Conservation (phyloP, 495 filamentous ascomycete genomes). For the Aspergillus campestris region DNA sequence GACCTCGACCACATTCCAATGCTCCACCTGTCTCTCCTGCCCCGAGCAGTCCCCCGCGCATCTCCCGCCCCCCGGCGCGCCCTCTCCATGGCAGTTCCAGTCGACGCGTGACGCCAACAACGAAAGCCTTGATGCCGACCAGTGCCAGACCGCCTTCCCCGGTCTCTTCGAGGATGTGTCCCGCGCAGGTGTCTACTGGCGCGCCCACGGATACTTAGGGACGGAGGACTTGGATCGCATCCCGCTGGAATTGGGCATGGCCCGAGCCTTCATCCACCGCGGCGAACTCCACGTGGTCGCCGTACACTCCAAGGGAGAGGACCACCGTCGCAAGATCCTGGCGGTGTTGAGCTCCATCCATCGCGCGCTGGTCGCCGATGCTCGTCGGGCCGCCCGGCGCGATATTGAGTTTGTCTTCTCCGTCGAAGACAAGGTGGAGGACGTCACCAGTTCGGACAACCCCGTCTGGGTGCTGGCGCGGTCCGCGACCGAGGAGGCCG, state of each 20-base stretch:
- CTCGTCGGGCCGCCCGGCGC: constrained; percentile 39
- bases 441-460: constrained; percentile 36
- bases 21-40: constrained; percentile 30
- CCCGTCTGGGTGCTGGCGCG: constrained; percentile 46
- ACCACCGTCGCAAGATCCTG: constrained; percentile 37
- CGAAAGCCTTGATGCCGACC: constrained; percentile 21
- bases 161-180: constrained; percentile 39
- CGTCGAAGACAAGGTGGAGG: constrained; percentile 42
- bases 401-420: constrained; percentile 56
- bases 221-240: constrained; percentile 27
- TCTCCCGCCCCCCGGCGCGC: constrained; percentile 8
- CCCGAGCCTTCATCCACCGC: constrained; percentile 22
- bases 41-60: constrained; percentile 11
- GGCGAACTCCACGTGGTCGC: constrained; percentile 33
- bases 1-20: constrained; percentile 34
- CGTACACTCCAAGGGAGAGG: constrained; percentile 26
- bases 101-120: constrained; percentile 30
- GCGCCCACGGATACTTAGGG: constrained; percentile 14
- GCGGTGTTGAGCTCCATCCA: constrained; percentile 39
- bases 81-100: constrained; percentile 23
- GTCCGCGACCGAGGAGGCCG: constrained; percentile 28
- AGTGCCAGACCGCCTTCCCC: constrained; percentile 39
- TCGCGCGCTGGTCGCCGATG: constrained; percentile 33
- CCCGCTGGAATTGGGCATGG: constrained; percentile 24
- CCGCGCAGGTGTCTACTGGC: constrained; percentile 28